Base-by-base conservation (phyloP, 2,329 filamentous ascomycete species). In the Penicillium sp. region DNA sequence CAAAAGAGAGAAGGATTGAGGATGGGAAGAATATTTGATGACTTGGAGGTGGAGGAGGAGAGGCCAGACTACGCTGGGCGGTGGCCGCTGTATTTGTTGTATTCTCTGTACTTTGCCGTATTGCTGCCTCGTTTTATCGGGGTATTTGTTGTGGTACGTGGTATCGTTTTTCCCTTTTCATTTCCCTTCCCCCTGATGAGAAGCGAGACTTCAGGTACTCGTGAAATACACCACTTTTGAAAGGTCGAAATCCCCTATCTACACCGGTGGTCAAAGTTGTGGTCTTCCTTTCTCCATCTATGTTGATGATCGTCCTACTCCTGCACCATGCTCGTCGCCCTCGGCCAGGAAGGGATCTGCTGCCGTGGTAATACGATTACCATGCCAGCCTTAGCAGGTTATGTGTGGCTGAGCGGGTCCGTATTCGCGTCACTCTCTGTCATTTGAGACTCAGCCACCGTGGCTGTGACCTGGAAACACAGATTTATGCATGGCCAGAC, bases 1-100 rank as follows among this genome's bases (percentile, higher is more conserved):
- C 48, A 51, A 51, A 58, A 56, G 45, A 51, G 55, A 51, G 51
- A 53, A 51, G 60, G 54, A 57, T 52, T 53, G 49, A 55, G 56
- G 56, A 60, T 61, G 54, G 49, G 53, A 53, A 58, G 56, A 65
- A 61, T 63, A 51, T 56, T 53, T 61, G 60, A 58, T 62, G 58
- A 64, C 52, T 58, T 56, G 55, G 57, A 61, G 56, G 52, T 53
- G 47, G 59, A 57, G 51, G 57, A 63, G 51, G 47, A 58, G 59
- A 59, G 61, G 59, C 58, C 54, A 61, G 58, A 62, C 62, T 56
- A 51, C 51, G 46, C 48, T 48, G 61, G 58, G 58, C 57, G 62
- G 61, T 64, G 59, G 60, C 49, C 26, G 18, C 26, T 36, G 34
- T 56, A 41, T 45, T 47, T 38, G 34, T 39, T 49, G 49, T 53